These are phyloP conservation scores for Dioszegia crocea DNA, from an alignment of 768 basidiomycete species.

Conservation along the genomic window DNA sequence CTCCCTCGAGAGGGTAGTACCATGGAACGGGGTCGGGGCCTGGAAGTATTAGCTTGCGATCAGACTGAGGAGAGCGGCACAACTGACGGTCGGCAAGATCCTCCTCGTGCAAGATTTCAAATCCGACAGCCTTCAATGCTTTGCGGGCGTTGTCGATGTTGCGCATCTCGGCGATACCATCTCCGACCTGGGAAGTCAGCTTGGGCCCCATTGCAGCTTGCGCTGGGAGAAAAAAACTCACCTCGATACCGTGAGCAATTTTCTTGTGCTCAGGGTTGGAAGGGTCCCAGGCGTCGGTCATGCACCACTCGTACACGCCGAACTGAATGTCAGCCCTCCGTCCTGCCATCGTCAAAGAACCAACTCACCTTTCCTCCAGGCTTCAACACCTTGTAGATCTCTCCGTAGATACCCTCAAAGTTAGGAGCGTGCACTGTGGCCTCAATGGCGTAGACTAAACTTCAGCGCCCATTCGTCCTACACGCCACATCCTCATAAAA, in stretches of 20 bases:
- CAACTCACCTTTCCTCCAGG: conserved; percentile 83
- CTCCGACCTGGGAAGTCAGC: conserved; percentile 59
- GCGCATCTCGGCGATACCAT: conserved; percentile 98
- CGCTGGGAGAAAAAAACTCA: conserved; percentile 13
- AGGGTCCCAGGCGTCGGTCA: conserved; percentile 90
- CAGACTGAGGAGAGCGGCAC: neutral
- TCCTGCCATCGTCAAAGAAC: neutral
- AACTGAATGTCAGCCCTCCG: conserved; percentile 57
- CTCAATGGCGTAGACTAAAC: conserved; percentile 87
- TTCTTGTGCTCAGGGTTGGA: conserved; percentile 77
- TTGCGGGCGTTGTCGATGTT: conserved; percentile 64
- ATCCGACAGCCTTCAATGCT: conserved; percentile 78
- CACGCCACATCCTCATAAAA: neutral
- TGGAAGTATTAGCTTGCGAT: conserved; percentile 8
- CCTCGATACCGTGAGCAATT: conserved; percentile 82
- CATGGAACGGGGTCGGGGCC: conserved; percentile 57
- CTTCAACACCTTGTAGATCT: conserved; percentile 89
- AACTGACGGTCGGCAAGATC: conserved; percentile 81
- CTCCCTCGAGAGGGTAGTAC: conserved; percentile 97
- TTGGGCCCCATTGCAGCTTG: neutral
- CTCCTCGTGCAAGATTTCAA: conserved; percentile 83
- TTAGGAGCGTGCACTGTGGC: conserved; percentile 94
- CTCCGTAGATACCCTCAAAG: conserved; percentile 90
- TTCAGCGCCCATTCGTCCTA: neutral
- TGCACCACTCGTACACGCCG: conserved; percentile 98